These are phyloP conservation scores for Ophiostoma quercus DNA, from an alignment of 2,329 filamentous ascomycete genomes.

Conservation along the genomic window DNA sequence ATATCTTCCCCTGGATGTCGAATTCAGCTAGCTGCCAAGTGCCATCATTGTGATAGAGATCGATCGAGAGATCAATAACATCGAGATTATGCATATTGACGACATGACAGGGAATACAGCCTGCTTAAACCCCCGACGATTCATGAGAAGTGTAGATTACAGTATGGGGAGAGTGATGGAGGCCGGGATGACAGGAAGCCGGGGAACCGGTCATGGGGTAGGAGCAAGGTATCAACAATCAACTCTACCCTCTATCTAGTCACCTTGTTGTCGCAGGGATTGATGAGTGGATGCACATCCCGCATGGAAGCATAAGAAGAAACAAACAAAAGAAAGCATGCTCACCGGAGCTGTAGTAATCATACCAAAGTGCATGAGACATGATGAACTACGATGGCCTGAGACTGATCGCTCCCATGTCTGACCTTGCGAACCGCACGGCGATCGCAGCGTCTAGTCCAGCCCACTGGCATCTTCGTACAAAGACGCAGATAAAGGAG, in stretches of 20 bases:
- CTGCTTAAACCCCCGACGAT: neutral
- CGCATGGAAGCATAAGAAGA: no score
- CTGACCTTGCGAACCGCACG: neutral
- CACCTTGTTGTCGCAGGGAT: no score
- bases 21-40: neutral
- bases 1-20: neutral
- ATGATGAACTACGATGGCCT: neutral
- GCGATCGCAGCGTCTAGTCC: neutral
- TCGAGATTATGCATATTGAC: neutral
- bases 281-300: no score
- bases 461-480: neutral
- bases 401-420: neutral
- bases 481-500: neutral
- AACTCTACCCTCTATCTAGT: no score
- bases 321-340: no score
- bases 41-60: neutral
- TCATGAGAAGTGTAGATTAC: no score
- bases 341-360: no score
- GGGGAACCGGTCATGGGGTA: no score
- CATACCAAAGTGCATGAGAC: no score
- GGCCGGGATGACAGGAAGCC: no score
- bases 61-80: neutral
- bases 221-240: no score
- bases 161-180: no score
- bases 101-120: neutral